These are phyloP conservation scores for Trichoderma cornu-damae DNA, from an alignment of 2,329 filamentous ascomycete genomes.

Conservation along the genomic window DNA sequence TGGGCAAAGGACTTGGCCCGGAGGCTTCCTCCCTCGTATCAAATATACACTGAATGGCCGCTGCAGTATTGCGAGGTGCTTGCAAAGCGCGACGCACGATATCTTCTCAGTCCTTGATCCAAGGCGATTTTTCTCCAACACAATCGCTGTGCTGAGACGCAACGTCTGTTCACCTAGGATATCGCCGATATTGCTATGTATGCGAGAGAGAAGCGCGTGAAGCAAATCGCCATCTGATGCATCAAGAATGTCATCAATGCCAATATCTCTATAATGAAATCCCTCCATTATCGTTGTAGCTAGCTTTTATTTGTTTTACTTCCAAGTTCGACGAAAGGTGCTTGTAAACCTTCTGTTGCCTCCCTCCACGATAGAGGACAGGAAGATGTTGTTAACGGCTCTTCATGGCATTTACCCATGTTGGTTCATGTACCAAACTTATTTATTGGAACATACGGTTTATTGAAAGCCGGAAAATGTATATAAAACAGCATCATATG, in stretches of 20 bases:
- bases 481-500: too few species aligned
- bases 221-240: background rate
- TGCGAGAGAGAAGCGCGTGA: background rate
- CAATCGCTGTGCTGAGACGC: conserved; percentile 14
- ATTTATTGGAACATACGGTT: too few species aligned
- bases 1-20: conserved; percentile 24
- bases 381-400: too few species aligned
- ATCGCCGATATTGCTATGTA: background rate
- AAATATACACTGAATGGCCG: conserved; percentile 23
- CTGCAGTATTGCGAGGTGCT: conserved; percentile 25
- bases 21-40: conserved; percentile 21
- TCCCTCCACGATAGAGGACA: too few species aligned
- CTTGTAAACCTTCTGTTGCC: too few species aligned
- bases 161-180: background rate
- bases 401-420: too few species aligned
- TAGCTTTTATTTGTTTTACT: background rate
- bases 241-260: background rate
- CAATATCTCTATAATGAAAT: background rate
- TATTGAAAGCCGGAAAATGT: too few species aligned
- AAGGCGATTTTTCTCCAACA: background rate
- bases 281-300: background rate
- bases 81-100: conserved; percentile 23
- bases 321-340: too few species aligned
- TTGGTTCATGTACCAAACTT: too few species aligned
- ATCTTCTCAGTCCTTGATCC: conserved; percentile 27